Conservation (phyloP, 179 eudicot genomes). For the Nepenthes alata region DNA sequence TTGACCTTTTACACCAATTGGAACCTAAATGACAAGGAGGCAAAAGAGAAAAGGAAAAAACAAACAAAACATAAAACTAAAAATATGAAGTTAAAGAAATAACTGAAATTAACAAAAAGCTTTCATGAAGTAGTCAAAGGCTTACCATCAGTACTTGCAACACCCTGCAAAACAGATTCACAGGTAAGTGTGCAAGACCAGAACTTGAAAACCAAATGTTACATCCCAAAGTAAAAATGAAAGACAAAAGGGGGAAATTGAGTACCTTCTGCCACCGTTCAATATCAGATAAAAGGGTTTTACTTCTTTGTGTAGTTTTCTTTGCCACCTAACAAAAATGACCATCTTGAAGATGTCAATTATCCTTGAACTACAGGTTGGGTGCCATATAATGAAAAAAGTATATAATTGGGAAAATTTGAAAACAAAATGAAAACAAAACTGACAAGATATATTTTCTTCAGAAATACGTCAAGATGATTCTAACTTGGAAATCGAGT, state of each 20-base stretch:
- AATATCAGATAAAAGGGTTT: conserved; percentile 67
- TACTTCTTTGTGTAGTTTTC: conserved; percentile 85
- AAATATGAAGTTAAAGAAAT: too few species aligned
- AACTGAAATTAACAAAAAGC: too few species aligned
- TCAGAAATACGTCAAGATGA: too few species aligned
- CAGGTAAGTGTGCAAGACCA: conserved; percentile 7
- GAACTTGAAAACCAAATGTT: conserved; percentile 7
- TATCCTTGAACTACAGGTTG: neutral
- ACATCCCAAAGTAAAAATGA: neutral
- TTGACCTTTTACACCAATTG: too few species aligned
- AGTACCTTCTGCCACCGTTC: conserved; percentile 95
- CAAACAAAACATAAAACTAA: too few species aligned
- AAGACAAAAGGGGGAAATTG: neutral
- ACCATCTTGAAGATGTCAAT: neutral
- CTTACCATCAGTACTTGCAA: conserved; percentile 87
- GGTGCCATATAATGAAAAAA: neutral
- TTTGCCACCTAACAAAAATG: conserved; percentile 63
- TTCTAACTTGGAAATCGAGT: too few species aligned
- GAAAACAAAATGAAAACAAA: too few species aligned
- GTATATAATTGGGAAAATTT: too few species aligned
- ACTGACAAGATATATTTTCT: too few species aligned
- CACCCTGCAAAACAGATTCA: conserved; percentile 54
- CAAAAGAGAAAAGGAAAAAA: too few species aligned
- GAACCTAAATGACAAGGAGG: too few species aligned
- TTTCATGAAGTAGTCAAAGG: neutral